Percentiles rank a stretch among this genome's conserved stretches.
Conservation (phyloP, 345 rosid genomes). For the Salix udensis region DNA sequence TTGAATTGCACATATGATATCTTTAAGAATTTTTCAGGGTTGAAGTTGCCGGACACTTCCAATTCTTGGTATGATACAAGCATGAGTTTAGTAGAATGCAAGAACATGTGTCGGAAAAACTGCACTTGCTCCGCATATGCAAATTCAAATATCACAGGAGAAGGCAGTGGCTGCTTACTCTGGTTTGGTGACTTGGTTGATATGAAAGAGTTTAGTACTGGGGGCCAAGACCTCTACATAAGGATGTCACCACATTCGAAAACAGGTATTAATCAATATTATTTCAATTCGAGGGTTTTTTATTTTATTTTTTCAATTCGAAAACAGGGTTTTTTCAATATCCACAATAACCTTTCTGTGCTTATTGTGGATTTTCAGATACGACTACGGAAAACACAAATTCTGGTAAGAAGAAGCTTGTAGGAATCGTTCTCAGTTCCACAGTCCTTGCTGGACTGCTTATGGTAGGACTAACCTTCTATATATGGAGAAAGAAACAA, state of each 20-base stretch:
- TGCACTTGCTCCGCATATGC: slow-evolving; percentile 10
- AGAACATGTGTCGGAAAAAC: not conserved
- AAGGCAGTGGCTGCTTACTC: slow-evolving; percentile 16
- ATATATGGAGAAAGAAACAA: not conserved
- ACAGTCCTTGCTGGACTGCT: too few relatives aligned
- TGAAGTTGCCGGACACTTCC: slow-evolving; percentile 9
- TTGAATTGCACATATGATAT: not conserved
- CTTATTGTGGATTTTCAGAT: too few relatives aligned
- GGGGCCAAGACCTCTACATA: slow-evolving; percentile 6
- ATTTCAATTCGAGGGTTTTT: too few relatives aligned
- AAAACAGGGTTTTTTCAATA: too few relatives aligned
- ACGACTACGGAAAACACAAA: too few relatives aligned
- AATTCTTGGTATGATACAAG: not conserved
- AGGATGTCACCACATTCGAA: not conserved
- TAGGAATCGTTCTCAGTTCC: too few relatives aligned
- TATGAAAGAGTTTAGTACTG: not conserved
- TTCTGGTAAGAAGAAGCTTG: too few relatives aligned
- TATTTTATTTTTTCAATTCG: too few relatives aligned
- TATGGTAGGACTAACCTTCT: not conserved
- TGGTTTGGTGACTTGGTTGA: slow-evolving; percentile 18
- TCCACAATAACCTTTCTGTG: too few relatives aligned
- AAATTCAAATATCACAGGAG: not conserved
- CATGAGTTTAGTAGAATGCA: slow-evolving; percentile 1
- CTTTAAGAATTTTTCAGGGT: not conserved
- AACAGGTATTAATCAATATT: not conserved